Percentiles rank a stretch among this genome's conserved stretches.
Conservation (phyloP, 1,284 basidiomycete species). For the Wolfiporia cocos region DNA sequence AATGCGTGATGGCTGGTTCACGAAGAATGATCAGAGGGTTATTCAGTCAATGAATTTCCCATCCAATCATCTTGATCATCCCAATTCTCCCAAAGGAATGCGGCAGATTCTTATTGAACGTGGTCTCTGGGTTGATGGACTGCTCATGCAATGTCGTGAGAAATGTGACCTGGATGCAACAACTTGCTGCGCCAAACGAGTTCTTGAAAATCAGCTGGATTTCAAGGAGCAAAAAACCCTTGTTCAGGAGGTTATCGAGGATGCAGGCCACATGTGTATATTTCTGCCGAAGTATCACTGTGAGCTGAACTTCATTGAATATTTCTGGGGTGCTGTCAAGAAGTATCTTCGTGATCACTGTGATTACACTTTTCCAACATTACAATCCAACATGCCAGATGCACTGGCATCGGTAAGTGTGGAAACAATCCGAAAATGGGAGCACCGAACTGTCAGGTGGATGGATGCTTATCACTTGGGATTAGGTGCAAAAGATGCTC, state of each 20-base stretch:
- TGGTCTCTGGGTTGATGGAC: not conserved
- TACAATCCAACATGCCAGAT: slow-evolving; percentile 16
- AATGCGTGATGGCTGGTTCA: slow-evolving; percentile 26
- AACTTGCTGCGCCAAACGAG: slow-evolving; percentile 18
- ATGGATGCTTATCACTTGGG: slow-evolving; percentile 21
- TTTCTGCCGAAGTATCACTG: slow-evolving; percentile 19
- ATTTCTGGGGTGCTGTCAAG: slow-evolving; percentile 11
- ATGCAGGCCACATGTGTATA: slow-evolving; percentile 21
- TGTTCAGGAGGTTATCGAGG: slow-evolving; percentile 17
- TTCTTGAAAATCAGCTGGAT: slow-evolving; percentile 27
- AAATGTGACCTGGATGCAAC: not conserved
- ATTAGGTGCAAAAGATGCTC: slow-evolving; percentile 19
- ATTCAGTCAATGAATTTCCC: slow-evolving; percentile 29
- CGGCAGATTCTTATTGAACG: not conserved
- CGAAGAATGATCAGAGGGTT: slow-evolving; percentile 15
- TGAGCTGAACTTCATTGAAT: slow-evolving; percentile 27
- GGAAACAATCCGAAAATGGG: slow-evolving; percentile 21
- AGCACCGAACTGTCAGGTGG: slow-evolving; percentile 18
- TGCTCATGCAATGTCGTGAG: not conserved
- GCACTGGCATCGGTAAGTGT: slow-evolving; percentile 18
- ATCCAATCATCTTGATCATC: slow-evolving; percentile 21
- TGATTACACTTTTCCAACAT: slow-evolving; percentile 13
- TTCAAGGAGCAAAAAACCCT: slow-evolving; percentile 28
- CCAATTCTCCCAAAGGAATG: slow-evolving; percentile 22
- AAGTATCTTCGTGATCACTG: not conserved